Percentiles rank a stretch among this genome's conserved stretches.
phyloP scores from a whole-genome alignment of 768 basidiomycete species.

The Podaxis sp. region DNA sequence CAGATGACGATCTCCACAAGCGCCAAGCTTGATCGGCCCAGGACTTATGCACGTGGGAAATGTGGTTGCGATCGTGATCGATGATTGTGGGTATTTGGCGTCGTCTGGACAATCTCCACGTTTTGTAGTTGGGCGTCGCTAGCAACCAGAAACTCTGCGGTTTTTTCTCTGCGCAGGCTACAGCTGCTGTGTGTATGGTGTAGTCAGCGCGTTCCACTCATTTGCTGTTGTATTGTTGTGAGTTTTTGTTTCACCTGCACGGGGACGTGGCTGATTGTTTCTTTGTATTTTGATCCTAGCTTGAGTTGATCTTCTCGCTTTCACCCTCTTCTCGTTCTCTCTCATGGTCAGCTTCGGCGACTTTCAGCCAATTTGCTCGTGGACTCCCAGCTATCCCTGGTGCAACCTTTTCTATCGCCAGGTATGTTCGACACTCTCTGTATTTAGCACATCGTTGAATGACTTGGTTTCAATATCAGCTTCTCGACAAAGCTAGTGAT shows the following conservation, averaged over 20 bases:
- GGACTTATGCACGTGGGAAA: neutral
- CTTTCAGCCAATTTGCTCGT: slow-evolving; percentile 63
- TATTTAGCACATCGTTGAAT: slow-evolving; percentile 10
- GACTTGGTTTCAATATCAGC: slow-evolving; percentile 25
- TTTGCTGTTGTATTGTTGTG: neutral
- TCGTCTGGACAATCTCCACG: neutral
- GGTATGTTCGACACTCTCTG: slow-evolving; percentile 39
- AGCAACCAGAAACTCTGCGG: neutral
- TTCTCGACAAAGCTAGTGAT: slow-evolving; percentile 29
- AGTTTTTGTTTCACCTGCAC: neutral
- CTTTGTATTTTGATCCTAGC: neutral
- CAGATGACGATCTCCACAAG: too few species aligned
- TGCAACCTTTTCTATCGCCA: slow-evolving; percentile 95
- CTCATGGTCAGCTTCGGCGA: slow-evolving; percentile 65
- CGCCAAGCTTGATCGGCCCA: too few species aligned
- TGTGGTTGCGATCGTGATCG: neutral
- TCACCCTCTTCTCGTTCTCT: neutral
- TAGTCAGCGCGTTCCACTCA: neutral
- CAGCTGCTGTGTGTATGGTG: neutral
- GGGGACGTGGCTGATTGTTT: neutral
- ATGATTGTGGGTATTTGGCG: neutral
- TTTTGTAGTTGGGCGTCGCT: neutral
- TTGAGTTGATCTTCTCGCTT: neutral
- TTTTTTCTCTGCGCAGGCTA: neutral
- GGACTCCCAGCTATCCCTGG: slow-evolving; percentile 81